Evolutionary conservation across 495 filamentous ascomycete genomes (phyloP).

Genomic region (Aspergillus conjunctus): DNA sequence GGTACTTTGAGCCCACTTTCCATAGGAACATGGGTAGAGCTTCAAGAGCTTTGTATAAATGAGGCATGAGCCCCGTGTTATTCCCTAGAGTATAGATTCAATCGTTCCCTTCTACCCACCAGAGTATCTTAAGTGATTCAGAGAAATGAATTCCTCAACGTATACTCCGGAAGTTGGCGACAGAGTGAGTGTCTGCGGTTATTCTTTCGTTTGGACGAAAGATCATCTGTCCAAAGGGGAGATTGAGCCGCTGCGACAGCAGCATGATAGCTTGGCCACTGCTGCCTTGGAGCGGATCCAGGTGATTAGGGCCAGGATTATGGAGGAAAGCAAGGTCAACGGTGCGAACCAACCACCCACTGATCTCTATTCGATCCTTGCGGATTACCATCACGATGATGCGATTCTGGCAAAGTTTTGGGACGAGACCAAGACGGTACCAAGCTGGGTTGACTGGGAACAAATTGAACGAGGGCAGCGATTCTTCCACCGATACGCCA

Average conservation of each 20-base stretch:
- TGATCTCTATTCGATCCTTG: slow-evolving; percentile 20
- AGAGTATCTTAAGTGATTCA: neutral
- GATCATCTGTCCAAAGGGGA: slow-evolving; percentile 46
- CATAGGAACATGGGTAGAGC: neutral
- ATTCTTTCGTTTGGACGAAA: slow-evolving; percentile 48
- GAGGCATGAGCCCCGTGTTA: neutral
- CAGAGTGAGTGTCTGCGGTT: slow-evolving; percentile 39
- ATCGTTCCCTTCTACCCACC: no score
- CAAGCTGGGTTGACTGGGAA: slow-evolving; percentile 71
- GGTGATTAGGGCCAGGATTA: slow-evolving; percentile 27
- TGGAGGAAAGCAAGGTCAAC: slow-evolving; percentile 15
- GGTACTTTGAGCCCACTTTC: neutral
- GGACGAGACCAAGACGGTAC: slow-evolving; percentile 60
- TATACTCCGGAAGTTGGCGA: slow-evolving; percentile 14
- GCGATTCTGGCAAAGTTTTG: slow-evolving; percentile 56
- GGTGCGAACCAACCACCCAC: slow-evolving; percentile 7
- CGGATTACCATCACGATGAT: slow-evolving; percentile 51
- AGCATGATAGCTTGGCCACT: slow-evolving; percentile 48
- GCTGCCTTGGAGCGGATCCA: slow-evolving; percentile 45
- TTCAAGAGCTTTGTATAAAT: neutral
- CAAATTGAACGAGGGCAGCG: slow-evolving; percentile 66
- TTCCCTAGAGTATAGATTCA: no score
- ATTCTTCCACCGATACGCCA: slow-evolving; percentile 64
- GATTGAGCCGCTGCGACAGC: slow-evolving; percentile 44
- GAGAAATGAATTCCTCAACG: neutral